phyloP scores from a whole-genome alignment of 768 basidiomycete genomes.

The Cystofilobasidium ferigula region DNA sequence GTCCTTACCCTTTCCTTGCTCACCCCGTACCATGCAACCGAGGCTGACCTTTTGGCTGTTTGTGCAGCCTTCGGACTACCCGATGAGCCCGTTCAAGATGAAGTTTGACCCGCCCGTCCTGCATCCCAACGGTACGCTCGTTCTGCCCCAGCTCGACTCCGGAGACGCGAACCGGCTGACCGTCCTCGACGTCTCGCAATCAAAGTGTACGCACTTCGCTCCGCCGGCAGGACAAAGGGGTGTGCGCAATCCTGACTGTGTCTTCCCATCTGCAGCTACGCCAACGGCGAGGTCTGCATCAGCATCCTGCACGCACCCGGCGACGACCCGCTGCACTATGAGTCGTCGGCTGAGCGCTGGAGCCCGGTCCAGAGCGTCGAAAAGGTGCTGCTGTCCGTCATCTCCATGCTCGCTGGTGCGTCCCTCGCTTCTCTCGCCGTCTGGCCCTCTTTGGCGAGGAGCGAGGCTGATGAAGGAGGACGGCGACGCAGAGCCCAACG shows the following conservation, averaged over 20 bases:
- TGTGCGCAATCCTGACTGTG: no score
- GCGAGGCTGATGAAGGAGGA: no score
- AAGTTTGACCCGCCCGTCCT: constrained; percentile 93
- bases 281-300: constrained; percentile 94
- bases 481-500: constrained; percentile 64
- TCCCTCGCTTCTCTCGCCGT: constrained; percentile 18
- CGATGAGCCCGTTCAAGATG: constrained; percentile 98
- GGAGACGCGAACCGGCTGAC: no score
- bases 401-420: constrained; percentile 91
- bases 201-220: no score
- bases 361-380: constrained; percentile 88
- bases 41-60: constrained; percentile 4
- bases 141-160: no score
- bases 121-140: constrained; percentile 82
- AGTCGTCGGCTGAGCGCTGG: constrained; percentile 92
- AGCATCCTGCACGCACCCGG: constrained; percentile 85
- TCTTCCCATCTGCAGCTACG: constrained; percentile 76
- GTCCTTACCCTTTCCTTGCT: neutral
- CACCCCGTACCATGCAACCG: constrained; percentile 13
- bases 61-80: constrained; percentile 75
- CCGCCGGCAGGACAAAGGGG: no score
- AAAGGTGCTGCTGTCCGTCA: constrained; percentile 88
- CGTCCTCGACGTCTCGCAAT: no score
- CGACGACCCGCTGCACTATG: constrained; percentile 59
- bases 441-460: neutral